Conservation (phyloP, 768 basidiomycete species). For the Xerocomus spinulosus region DNA sequence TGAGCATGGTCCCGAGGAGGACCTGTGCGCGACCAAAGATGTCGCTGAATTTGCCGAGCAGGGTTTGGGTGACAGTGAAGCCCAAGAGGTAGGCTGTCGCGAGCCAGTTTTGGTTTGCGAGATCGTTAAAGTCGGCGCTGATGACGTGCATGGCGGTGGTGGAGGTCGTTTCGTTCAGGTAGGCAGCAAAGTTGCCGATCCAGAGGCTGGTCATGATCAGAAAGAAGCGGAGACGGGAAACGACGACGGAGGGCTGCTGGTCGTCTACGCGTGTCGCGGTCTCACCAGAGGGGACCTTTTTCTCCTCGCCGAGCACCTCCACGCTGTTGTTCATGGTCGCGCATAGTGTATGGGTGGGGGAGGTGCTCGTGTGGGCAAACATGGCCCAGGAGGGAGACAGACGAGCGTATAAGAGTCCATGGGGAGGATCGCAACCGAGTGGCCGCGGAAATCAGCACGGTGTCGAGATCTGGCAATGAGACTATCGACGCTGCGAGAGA, state of each 20-base stretch:
- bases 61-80: slow-evolving; percentile 34
- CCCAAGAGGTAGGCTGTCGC: slow-evolving; percentile 34
- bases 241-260: slow-evolving; percentile 26
- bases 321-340: slow-evolving; percentile 28
- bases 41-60: slow-evolving; percentile 34
- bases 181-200: slow-evolving; percentile 34
- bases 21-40: slow-evolving; percentile 34
- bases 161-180: slow-evolving; percentile 33
- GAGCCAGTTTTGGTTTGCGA: slow-evolving; percentile 34
- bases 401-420: slow-evolving; percentile 15
- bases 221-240: slow-evolving; percentile 29
- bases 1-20: slow-evolving; percentile 33
- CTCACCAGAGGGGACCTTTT: slow-evolving; percentile 10
- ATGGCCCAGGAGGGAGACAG: neutral
- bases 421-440: slow-evolving; percentile 23
- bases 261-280: neutral
- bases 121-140: slow-evolving; percentile 25
- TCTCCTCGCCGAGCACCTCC: slow-evolving; percentile 24
- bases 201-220: slow-evolving; percentile 33
- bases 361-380: slow-evolving; percentile 23
- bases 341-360: slow-evolving; percentile 28
- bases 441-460: slow-evolving; percentile 31
- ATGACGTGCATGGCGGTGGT: slow-evolving; percentile 36
- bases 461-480: slow-evolving; percentile 19
- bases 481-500: neutral